These are phyloP conservation scores for Penicillium glabrum DNA, from an alignment of 2,329 filamentous ascomycete species.

Conservation along the genomic window DNA sequence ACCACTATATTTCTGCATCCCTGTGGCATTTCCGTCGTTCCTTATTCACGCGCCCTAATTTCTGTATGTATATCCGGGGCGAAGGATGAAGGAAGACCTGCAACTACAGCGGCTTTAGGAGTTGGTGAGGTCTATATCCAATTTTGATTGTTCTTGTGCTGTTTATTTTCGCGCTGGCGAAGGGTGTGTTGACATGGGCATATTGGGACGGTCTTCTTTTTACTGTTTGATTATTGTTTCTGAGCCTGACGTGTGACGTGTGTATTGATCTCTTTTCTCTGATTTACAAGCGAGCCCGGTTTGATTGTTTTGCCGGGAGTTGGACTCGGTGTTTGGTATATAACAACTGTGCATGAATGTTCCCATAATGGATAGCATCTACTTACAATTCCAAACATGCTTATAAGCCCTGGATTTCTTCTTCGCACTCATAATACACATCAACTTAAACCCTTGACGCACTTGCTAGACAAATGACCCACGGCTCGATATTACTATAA, in stretches of 20 bases:
- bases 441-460: no score
- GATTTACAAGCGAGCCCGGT: constrained; percentile 22
- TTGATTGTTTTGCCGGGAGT: constrained; percentile 12
- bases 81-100: constrained; percentile 5
- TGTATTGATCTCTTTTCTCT: constrained; percentile 19
- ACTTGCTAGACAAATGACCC: not conserved
- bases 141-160: constrained; percentile 4
- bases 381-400: not conserved
- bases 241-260: constrained; percentile 28
- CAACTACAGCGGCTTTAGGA: constrained; percentile 18
- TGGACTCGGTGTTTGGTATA: constrained; percentile 22
- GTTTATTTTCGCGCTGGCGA: constrained; percentile 13
- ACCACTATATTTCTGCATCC: constrained; percentile 9
- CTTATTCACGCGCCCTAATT: not conserved
- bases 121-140: constrained; percentile 14
- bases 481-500: not conserved
- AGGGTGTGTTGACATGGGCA: constrained; percentile 17
- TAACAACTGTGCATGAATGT: constrained; percentile 18
- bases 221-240: constrained; percentile 15
- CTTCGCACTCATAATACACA: no score
- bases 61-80: constrained; percentile 11
- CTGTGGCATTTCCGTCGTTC: constrained; percentile 3
- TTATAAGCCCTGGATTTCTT: no score
- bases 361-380: not conserved
- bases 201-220: constrained; percentile 15